Percentiles rank a stretch among this genome's conserved stretches.
Conservation (phyloP, 2,329 filamentous ascomycete genomes). For the Penicillium aurantiogriseum region DNA sequence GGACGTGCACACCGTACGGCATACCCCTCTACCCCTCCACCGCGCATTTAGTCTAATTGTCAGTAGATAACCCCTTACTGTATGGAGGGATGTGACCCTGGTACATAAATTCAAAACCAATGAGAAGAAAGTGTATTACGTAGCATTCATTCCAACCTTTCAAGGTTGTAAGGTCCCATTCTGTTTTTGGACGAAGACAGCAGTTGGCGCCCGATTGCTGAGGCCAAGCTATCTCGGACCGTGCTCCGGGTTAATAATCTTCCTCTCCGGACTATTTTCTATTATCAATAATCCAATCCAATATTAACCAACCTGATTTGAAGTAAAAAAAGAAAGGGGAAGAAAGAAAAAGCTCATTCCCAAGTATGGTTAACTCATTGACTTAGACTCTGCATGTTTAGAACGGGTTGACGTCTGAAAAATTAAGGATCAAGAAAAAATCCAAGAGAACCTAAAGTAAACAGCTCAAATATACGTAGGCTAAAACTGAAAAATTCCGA, state of each 20-base stretch:
- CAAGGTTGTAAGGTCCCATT: neutral
- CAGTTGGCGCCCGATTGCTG: neutral
- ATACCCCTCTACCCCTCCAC: constrained; percentile 2
- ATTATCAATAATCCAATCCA: too few species aligned
- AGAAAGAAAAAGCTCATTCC: too few species aligned
- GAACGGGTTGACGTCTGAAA: too few species aligned
- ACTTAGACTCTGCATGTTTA: too few species aligned
- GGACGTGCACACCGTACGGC: neutral
- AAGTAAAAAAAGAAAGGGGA: too few species aligned
- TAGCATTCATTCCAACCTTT: constrained; percentile 10
- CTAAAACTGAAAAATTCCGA: too few species aligned
- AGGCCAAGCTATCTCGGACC: neutral
- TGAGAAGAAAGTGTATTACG: constrained; percentile 3
- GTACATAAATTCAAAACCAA: constrained; percentile 1
- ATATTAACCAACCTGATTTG: too few species aligned
- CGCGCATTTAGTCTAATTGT: neutral
- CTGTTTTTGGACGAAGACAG: constrained; percentile 18
- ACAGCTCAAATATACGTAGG: neutral
- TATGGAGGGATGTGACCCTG: neutral
- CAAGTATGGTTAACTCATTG: neutral
- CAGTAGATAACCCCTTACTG: neutral
- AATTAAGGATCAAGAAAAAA: too few species aligned
- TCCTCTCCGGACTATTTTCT: neutral
- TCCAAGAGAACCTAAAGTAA: neutral
- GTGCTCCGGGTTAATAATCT: neutral